These are phyloP conservation scores for Chiua sp. DNA, from an alignment of 1,284 basidiomycete genomes.

Conservation along the genomic window DNA sequence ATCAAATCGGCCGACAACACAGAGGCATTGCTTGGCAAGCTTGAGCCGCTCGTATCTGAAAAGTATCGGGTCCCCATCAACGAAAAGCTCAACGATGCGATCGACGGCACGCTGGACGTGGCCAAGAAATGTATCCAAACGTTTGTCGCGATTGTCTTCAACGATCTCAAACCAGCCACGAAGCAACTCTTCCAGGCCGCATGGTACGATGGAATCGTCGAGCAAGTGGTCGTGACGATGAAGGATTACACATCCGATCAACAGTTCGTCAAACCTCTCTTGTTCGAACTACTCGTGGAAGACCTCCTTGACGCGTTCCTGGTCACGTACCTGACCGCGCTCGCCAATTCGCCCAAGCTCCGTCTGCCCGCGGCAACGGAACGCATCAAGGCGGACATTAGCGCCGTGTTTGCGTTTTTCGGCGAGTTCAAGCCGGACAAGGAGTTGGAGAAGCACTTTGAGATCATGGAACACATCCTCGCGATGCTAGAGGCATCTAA, in stretches of 20 bases:
- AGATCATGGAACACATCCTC: constrained; percentile 87
- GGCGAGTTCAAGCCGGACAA: constrained; percentile 76
- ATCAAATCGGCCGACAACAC: constrained; percentile 96
- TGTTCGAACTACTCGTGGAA: constrained; percentile 93
- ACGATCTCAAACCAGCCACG: constrained; percentile 90
- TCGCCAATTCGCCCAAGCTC: constrained; percentile 87
- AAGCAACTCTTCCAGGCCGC: constrained; percentile 84
- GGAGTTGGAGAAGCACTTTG: constrained; percentile 85
- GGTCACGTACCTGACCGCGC: constrained; percentile 88
- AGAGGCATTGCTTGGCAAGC: constrained; percentile 83
- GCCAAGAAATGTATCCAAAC: constrained; percentile 97
- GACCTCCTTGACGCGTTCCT: constrained; percentile 94
- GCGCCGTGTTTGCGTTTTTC: constrained; percentile 84
- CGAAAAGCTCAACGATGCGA: constrained; percentile 92
- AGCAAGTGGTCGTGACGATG: constrained; percentile 93
- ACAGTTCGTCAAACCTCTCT: constrained; percentile 86
- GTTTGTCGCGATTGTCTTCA: constrained; percentile 94
- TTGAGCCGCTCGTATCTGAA: constrained; percentile 92
- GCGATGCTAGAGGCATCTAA: constrained; percentile 89
- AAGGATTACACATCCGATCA: constrained; percentile 95
- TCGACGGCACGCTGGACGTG: constrained; percentile 98
- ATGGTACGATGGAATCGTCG: constrained; percentile 91
- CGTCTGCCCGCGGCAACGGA: constrained; percentile 87
- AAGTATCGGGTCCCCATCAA: constrained; percentile 90
- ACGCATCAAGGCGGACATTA: constrained; percentile 84